Conservation (phyloP, 2,329 filamentous ascomycete species). For the Cladosporium sp. region DNA sequence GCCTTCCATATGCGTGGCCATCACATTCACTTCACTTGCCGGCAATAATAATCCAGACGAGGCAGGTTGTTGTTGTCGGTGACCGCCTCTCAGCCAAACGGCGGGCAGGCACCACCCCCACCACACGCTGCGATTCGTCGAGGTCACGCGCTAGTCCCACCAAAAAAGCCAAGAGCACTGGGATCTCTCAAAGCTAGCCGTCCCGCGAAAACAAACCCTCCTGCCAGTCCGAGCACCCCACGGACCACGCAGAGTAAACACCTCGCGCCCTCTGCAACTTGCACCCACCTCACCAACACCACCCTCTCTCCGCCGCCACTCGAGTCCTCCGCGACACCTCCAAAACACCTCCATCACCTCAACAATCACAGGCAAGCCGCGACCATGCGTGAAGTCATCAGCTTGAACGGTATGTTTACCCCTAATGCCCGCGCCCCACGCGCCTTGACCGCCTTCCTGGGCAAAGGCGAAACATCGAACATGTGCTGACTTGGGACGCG, state of each 20-base stretch:
- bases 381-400: slow-evolving; percentile 99
- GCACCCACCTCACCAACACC: slow-evolving; percentile 15
- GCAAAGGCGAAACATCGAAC: slow-evolving; percentile 13
- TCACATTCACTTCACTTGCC: too few species aligned
- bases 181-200: slow-evolving; percentile 8
- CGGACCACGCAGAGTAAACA: slow-evolving; percentile 13
- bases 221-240: background rate
- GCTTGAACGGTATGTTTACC: slow-evolving; percentile 80
- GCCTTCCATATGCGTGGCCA: too few species aligned
- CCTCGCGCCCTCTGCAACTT: slow-evolving; percentile 14
- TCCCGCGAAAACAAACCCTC: too few species aligned
- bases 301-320: slow-evolving; percentile 18
- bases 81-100: too few species aligned
- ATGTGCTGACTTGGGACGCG: slow-evolving; percentile 49
- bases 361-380: slow-evolving; percentile 18
- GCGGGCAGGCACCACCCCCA: background rate
- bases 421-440: slow-evolving; percentile 23
- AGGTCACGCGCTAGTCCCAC: background rate
- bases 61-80: too few species aligned
- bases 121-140: background rate
- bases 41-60: too few species aligned
- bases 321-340: slow-evolving; percentile 15
- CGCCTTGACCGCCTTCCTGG: slow-evolving; percentile 39
- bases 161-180: slow-evolving; percentile 4
- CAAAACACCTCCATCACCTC: slow-evolving; percentile 17